Conservation (phyloP, 208 protist genomes). For the Leishmania turanica region DNA sequence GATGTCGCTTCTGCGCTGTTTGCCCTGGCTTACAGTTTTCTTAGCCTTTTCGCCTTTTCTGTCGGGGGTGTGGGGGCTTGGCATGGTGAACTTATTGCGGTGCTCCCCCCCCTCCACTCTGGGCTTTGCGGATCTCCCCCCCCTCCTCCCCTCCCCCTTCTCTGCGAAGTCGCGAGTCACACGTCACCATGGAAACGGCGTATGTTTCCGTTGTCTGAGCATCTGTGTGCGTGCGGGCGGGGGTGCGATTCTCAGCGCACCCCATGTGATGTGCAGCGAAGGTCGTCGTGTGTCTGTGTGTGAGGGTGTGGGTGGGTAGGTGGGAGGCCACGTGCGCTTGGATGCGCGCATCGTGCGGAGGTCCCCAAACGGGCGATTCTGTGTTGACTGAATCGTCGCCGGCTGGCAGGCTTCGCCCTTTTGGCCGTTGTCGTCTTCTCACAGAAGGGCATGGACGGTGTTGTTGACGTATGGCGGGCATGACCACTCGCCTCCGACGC, state of each 20-base stretch:
- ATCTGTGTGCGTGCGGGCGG: background rate
- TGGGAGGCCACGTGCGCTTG: background rate
- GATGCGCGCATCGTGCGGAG: background rate
- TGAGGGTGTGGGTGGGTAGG: too few species aligned
- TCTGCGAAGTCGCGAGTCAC: background rate
- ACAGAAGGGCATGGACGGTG: background rate
- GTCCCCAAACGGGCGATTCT: background rate
- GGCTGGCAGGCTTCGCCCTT: background rate
- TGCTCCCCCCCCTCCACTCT: background rate
- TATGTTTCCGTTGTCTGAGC: background rate
- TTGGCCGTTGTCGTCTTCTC: background rate
- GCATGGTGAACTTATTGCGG: background rate
- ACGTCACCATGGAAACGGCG: background rate
- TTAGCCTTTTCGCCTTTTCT: too few species aligned
- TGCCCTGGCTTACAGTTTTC: background rate
- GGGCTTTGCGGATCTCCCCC: background rate
- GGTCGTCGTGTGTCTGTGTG: too few species aligned
- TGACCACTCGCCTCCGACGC: background rate
- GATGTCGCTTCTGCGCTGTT: background rate
- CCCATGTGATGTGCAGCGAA: background rate
- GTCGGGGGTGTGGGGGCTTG: background rate
- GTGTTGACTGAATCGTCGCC: background rate
- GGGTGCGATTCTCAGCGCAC: background rate
- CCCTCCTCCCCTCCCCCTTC: background rate
- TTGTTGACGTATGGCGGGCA: background rate